Conservation (phyloP, 805 yeast species). For the Blastobotrys attinorum region DNA sequence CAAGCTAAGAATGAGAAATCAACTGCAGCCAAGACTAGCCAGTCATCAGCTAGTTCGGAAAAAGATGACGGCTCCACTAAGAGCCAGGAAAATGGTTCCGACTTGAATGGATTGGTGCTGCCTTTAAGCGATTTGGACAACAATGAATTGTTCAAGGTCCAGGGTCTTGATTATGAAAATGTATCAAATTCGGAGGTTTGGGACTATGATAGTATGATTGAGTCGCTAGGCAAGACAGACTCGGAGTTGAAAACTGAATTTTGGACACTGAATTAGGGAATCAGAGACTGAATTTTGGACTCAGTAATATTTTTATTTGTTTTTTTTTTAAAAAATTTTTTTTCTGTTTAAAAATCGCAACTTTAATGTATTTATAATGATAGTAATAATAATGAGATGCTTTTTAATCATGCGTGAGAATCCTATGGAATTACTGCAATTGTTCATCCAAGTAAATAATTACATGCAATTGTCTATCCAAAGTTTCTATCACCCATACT, state of each 20-base stretch:
- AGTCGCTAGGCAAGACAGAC: constrained; percentile 18
- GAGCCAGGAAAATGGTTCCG: neutral
- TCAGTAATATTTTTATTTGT: neutral
- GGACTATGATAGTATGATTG: constrained; percentile 21
- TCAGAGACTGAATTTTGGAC: neutral
- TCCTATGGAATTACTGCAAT: too few relatives aligned
- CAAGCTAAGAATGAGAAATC: neutral
- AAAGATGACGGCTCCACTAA: neutral
- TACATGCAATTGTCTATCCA: too few relatives aligned
- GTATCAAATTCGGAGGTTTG: constrained; percentile 11
- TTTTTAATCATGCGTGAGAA: too few relatives aligned
- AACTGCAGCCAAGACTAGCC: neutral
- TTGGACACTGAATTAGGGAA: constrained; percentile 17
- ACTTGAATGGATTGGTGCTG: constrained; percentile 6
- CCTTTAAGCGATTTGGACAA: constrained; percentile 10
- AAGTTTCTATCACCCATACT: too few relatives aligned
- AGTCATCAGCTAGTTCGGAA: too few relatives aligned
- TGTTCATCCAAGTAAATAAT: too few relatives aligned
- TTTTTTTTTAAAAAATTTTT: too few relatives aligned
- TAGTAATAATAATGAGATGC: too few relatives aligned
- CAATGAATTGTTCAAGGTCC: constrained; percentile 6
- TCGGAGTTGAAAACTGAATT: constrained; percentile 18
- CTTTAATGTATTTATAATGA: too few relatives aligned
- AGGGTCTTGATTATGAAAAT: constrained; percentile 12
- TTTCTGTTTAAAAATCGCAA: too few relatives aligned